Percentiles rank a stretch among this genome's conserved stretches.
Evolutionary conservation across 768 basidiomycete species (phyloP).

Genomic region (Nidularia sp.): DNA sequence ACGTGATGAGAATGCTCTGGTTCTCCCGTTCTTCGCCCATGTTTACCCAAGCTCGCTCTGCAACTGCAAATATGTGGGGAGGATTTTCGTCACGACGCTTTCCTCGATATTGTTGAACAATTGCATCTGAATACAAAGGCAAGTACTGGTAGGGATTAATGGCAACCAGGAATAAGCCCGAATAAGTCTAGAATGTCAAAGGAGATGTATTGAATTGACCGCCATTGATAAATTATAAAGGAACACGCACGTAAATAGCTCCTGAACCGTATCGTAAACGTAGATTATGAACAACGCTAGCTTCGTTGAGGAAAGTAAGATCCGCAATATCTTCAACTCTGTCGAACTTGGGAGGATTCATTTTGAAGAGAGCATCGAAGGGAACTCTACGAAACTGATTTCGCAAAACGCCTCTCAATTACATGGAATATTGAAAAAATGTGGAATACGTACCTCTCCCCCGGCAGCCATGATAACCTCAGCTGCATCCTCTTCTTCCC

Average conservation of each 20-base stretch:
- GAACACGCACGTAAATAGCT: slow-evolving; percentile 82
- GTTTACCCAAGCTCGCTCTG: slow-evolving; percentile 96
- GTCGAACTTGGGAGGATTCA: slow-evolving; percentile 99
- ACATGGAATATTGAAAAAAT: background rate
- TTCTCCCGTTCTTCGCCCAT: slow-evolving; percentile 98
- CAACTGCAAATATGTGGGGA: slow-evolving; percentile 96
- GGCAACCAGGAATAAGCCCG: slow-evolving; percentile 95
- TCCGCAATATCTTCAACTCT: slow-evolving; percentile 97
- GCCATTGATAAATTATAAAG: too few species aligned
- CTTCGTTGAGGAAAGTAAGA: slow-evolving; percentile 96
- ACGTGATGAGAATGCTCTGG: slow-evolving; percentile 98
- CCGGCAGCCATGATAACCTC: slow-evolving; percentile 83
- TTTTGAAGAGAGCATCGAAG: slow-evolving; percentile 82
- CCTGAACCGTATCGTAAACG: slow-evolving; percentile 87
- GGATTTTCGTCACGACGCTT: slow-evolving; percentile 88
- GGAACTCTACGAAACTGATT: slow-evolving; percentile 48
- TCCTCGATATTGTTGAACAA: slow-evolving; percentile 86
- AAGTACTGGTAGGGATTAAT: slow-evolving; percentile 95
- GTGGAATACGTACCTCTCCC: slow-evolving; percentile 62
- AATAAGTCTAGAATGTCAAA: slow-evolving; percentile 65
- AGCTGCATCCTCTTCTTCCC: slow-evolving; percentile 78
- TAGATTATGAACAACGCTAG: slow-evolving; percentile 97
- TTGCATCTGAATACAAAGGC: slow-evolving; percentile 86
- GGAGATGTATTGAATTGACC: background rate
- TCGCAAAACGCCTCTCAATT: background rate